phyloP scores from a whole-genome alignment of 306 rosid species.

The Neltuma alba region DNA sequence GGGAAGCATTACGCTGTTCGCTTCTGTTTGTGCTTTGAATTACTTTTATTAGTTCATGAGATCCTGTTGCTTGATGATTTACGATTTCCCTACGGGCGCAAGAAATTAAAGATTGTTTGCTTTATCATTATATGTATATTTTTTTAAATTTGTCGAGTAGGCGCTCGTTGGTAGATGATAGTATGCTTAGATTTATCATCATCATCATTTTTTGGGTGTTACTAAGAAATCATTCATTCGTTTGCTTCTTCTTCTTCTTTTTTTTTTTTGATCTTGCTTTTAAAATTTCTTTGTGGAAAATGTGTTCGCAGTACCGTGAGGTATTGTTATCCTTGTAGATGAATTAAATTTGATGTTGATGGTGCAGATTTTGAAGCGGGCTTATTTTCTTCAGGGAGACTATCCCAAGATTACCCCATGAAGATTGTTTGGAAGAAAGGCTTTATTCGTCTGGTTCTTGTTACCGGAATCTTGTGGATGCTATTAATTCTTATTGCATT shows the following conservation, averaged over 20 bases:
- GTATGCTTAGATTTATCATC: neutral
- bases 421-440: constrained; percentile 94
- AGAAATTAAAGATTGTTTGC: neutral
- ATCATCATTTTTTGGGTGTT: neutral
- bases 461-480: constrained; percentile 93
- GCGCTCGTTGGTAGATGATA: neutral
- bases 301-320: neutral
- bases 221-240: constrained; percentile 1
- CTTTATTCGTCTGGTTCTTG: constrained; percentile 80
- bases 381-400: constrained; percentile 52
- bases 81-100: neutral
- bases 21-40: neutral
- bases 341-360: constrained; percentile 34
- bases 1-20: neutral
- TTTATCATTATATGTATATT: neutral
- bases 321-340: constrained; percentile 12
- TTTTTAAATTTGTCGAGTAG: neutral
- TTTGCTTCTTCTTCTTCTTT: neutral
- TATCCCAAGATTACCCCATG: constrained; percentile 67
- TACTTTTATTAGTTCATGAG: neutral
- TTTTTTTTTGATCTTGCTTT: neutral
- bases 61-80: neutral
- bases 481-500: constrained; percentile 80
- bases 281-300: neutral
- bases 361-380: constrained; percentile 74